phyloP scores from a whole-genome alignment of 192 early-diverging fungal species.

The Backusella macrospora region DNA sequence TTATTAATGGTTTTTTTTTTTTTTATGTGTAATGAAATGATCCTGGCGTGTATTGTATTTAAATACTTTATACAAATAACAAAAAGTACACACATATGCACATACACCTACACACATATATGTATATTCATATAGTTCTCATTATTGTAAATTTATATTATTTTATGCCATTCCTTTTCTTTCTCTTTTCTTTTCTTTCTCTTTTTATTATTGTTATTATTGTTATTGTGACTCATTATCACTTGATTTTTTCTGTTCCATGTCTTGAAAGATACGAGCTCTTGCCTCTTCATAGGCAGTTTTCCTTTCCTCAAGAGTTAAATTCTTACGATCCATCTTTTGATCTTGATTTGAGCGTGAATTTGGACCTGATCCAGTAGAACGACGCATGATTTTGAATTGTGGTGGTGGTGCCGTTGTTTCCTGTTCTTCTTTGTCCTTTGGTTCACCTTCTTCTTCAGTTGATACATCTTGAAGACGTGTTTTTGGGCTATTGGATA shows the following conservation, averaged over 20 bases:
- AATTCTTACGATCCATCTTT: slow-evolving; percentile 41
- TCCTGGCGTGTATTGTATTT: too few species aligned
- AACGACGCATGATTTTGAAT: slow-evolving; percentile 54
- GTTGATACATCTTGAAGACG: slow-evolving; percentile 53
- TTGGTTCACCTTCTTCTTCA: slow-evolving; percentile 39
- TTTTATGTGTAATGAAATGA: too few species aligned
- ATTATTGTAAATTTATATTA: too few species aligned
- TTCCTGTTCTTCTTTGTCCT: not conserved
- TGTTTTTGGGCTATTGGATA: slow-evolving; percentile 37
- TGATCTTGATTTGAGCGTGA: slow-evolving; percentile 4
- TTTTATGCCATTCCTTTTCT: too few species aligned
- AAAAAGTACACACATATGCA: too few species aligned
- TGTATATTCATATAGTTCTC: too few species aligned
- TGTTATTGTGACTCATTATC: slow-evolving; percentile 1
- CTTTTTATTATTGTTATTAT: not conserved
- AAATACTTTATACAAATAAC: too few species aligned
- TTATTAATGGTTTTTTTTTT: too few species aligned
- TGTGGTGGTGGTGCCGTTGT: slow-evolving; percentile 17
- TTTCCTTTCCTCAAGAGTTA: slow-evolving; percentile 67
- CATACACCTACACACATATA: too few species aligned
- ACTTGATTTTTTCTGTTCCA: slow-evolving; percentile 15
- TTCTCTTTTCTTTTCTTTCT: not conserved
- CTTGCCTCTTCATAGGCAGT: slow-evolving; percentile 72
- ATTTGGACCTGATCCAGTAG: slow-evolving; percentile 22
- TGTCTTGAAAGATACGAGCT: slow-evolving; percentile 70